Evolutionary conservation across 495 filamentous ascomycete species (phyloP).

Genomic region (Paragyromitra xinjiangensis): DNA sequence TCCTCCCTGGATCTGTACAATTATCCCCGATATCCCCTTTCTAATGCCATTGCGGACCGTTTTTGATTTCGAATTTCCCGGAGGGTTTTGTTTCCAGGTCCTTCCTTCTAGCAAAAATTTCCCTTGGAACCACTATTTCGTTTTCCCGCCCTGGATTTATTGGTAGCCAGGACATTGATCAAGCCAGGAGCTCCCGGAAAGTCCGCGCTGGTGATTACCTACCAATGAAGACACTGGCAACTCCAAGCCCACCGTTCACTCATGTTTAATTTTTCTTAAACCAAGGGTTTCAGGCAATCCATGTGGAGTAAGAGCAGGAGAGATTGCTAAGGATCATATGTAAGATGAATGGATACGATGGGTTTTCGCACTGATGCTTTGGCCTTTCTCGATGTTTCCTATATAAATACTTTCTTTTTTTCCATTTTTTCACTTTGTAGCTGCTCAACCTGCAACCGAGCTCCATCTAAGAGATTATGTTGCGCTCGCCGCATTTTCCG

Average conservation of each 20-base stretch:
- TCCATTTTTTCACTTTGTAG: background rate
- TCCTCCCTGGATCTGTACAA: background rate
- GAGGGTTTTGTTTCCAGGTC: background rate
- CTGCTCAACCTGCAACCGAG: background rate
- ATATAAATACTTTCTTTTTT: background rate
- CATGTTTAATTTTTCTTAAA: background rate
- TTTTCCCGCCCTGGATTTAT: conserved; percentile 17
- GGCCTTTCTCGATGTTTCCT: background rate
- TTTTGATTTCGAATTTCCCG: conserved; percentile 1
- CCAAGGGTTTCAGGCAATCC: background rate
- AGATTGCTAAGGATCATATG: background rate
- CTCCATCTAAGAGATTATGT: background rate
- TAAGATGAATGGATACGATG: background rate
- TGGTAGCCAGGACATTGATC: background rate
- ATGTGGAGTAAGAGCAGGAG: background rate
- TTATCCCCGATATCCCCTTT: background rate
- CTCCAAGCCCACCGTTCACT: no score
- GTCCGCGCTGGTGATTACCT: background rate
- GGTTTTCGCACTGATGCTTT: background rate
- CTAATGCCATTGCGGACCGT: background rate
- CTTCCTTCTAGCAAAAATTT: background rate
- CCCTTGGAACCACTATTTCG: background rate
- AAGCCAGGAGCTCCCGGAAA: background rate
- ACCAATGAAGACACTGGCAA: background rate
- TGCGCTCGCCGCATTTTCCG: background rate